Evolutionary conservation across 1,139 yeast genomes (phyloP).

Genomic region (Sugiyamaella novakii): DNA sequence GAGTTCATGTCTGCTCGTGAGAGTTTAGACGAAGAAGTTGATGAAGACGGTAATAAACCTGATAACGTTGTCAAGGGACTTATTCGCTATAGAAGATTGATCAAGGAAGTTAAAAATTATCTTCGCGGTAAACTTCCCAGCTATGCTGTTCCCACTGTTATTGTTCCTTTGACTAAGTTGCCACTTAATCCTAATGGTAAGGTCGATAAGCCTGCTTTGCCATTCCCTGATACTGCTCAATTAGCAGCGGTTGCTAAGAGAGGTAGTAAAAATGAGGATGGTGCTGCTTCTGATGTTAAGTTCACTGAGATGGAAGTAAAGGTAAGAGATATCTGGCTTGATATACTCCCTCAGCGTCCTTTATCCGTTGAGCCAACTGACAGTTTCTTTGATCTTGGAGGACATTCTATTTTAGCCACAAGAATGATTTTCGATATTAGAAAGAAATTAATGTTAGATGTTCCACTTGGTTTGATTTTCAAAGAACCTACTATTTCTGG

Average conservation of each 20-base stretch:
- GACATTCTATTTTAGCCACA: conserved; percentile 95
- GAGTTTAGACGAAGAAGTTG: conserved; percentile 46
- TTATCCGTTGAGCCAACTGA: conserved; percentile 74
- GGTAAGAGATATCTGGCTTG: conserved; percentile 81
- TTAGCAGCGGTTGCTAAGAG: conserved; percentile 64
- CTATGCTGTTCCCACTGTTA: conserved; percentile 89
- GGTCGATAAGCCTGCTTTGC: conserved; percentile 95
- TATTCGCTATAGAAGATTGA: conserved; percentile 71
- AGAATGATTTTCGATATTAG: conserved; percentile 93
- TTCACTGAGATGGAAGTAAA: conserved; percentile 66
- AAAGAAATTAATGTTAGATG: conserved; percentile 71
- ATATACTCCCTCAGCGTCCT: conserved; percentile 82
- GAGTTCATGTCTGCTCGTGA: conserved; percentile 55
- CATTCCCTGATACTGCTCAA: conserved; percentile 91
- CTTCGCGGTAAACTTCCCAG: conserved; percentile 87
- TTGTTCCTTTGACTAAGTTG: conserved; percentile 80
- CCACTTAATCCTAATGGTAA: conserved; percentile 98
- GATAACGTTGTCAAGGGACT: conserved; percentile 68
- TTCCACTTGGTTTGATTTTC: conserved; percentile 89
- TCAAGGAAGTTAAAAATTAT: conserved; percentile 77
- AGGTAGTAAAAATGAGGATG: conserved; percentile 27
- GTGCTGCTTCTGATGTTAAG: conserved; percentile 21
- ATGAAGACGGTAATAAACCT: conserved; percentile 57
- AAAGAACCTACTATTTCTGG: conserved; percentile 80
- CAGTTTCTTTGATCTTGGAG: conserved; percentile 96